Evolutionary conservation across 345 rosid genomes (phyloP).

Genomic region (Sonneratia caseolaris): DNA sequence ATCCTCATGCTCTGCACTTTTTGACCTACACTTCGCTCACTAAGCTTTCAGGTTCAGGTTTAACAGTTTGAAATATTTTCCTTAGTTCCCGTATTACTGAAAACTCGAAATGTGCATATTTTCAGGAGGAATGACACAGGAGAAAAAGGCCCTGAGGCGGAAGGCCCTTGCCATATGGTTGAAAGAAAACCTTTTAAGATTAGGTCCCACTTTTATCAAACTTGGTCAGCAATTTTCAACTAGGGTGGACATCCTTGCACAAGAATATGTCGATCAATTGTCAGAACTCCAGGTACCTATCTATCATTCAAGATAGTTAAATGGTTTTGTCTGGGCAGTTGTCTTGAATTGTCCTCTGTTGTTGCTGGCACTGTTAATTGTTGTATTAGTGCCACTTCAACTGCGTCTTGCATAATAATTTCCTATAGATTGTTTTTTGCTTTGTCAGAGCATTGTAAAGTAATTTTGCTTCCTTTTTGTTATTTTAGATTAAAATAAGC

Average conservation of each 20-base stretch:
- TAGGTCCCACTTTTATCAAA: constrained; percentile 97
- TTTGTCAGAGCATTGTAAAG: background rate
- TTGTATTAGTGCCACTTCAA: constrained; percentile 1
- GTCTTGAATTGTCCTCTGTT: background rate
- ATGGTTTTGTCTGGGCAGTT: background rate
- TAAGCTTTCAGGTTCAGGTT: background rate
- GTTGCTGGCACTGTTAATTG: background rate
- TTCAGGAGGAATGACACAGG: constrained; percentile 87
- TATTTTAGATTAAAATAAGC: background rate
- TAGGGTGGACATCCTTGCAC: constrained; percentile 95
- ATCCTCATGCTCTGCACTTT: background rate
- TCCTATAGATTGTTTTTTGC: background rate
- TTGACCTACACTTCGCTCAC: background rate
- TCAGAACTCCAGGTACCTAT: constrained; percentile 85
- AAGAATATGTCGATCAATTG: constrained; percentile 93
- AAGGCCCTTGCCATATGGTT: constrained; percentile 89
- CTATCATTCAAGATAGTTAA: background rate
- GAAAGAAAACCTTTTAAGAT: constrained; percentile 77
- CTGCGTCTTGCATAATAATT: background rate
- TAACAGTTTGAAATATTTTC: constrained; percentile 3
- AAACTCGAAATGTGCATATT: constrained; percentile 2
- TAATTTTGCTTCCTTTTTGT: background rate
- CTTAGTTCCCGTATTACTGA: background rate
- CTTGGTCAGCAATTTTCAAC: constrained; percentile 97
- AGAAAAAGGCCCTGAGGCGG: constrained; percentile 54